These are phyloP conservation scores for Chlorophyllum brunneum DNA, from an alignment of 768 basidiomycete genomes.

Conservation along the genomic window DNA sequence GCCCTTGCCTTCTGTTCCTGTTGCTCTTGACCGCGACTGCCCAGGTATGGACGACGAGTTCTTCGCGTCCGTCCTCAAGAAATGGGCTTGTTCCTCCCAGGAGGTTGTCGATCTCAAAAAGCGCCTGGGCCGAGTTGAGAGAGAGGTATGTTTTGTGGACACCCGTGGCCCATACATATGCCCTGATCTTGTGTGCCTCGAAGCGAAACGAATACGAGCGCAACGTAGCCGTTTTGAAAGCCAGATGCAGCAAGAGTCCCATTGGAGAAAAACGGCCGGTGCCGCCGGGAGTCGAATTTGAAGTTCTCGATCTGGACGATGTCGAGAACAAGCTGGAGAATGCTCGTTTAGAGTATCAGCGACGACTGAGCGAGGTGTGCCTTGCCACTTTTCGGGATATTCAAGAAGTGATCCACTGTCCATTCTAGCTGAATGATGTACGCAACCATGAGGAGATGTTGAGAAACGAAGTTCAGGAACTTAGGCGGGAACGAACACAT, in stretches of 20 bases:
- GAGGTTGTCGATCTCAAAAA: conserved; percentile 28
- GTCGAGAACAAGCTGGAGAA: conserved; percentile 13
- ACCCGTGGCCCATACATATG: not conserved
- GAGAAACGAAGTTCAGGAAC: conserved; percentile 4
- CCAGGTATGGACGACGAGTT: conserved; percentile 31
- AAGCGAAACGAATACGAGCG: conserved; percentile 11
- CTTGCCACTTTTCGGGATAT: not conserved
- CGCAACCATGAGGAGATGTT: not conserved
- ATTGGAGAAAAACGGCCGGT: too few species aligned
- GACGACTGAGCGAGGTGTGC: conserved; percentile 2
- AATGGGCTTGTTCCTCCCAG: conserved; percentile 34
- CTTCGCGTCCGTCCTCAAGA: conserved; percentile 26
- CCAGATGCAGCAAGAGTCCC: not conserved
- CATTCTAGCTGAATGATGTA: not conserved
- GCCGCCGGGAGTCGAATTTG: too few species aligned
- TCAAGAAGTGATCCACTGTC: not conserved
- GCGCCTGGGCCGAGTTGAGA: conserved; percentile 24
- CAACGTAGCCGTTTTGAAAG: conserved; percentile 5
- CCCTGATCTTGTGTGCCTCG: not conserved
- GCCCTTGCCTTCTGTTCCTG: not conserved
- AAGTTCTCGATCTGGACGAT: conserved; percentile 13
- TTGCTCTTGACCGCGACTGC: conserved; percentile 2
- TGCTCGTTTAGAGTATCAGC: conserved; percentile 15
- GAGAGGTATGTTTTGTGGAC: conserved; percentile 15
- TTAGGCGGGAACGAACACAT: conserved; percentile 5